A percentile compares a stretch with the other conserved stretches of the same genome.
Evolutionary conservation across 208 protist genomes (phyloP).

Genomic region (Crithidia expoeki): DNA sequence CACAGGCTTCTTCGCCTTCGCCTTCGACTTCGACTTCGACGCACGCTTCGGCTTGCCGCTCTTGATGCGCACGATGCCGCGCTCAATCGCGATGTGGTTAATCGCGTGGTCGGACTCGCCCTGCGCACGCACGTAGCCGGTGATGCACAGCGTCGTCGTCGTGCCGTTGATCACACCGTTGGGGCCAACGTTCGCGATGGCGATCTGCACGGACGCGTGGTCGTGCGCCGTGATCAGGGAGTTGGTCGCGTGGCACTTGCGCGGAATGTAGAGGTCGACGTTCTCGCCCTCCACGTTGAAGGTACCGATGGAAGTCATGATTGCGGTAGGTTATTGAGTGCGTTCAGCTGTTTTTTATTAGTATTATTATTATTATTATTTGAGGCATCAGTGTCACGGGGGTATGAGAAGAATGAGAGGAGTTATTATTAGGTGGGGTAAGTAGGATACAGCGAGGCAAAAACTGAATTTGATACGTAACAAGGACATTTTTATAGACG

Average conservation of each 20-base stretch:
- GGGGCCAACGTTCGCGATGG: constrained; percentile 93
- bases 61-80: constrained; percentile 88
- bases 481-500: too few relatives aligned
- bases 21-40: constrained; percentile 48
- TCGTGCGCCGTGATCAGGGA: constrained; percentile 94
- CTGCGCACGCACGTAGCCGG: constrained; percentile 93
- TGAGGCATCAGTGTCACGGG: too few relatives aligned
- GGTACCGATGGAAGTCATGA: constrained; percentile 88
- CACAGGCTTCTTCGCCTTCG: constrained; percentile 34
- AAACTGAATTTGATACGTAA: too few relatives aligned
- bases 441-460: too few relatives aligned
- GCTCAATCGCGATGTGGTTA: constrained; percentile 92
- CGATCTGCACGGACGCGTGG: constrained; percentile 96
- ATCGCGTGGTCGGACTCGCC: constrained; percentile 95
- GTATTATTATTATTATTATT: too few relatives aligned
- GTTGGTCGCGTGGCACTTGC: constrained; percentile 97
- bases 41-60: constrained; percentile 79
- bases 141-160: constrained; percentile 94
- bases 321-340: constrained; percentile 20
- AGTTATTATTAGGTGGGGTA: too few relatives aligned
- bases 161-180: constrained; percentile 92
- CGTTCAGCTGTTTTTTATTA: not conserved
- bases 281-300: constrained; percentile 93
- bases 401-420: not conserved
- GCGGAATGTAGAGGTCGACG: constrained; percentile 96